Evolutionary conservation across 768 basidiomycete species (phyloP).

Genomic region (Suillus lakei): DNA sequence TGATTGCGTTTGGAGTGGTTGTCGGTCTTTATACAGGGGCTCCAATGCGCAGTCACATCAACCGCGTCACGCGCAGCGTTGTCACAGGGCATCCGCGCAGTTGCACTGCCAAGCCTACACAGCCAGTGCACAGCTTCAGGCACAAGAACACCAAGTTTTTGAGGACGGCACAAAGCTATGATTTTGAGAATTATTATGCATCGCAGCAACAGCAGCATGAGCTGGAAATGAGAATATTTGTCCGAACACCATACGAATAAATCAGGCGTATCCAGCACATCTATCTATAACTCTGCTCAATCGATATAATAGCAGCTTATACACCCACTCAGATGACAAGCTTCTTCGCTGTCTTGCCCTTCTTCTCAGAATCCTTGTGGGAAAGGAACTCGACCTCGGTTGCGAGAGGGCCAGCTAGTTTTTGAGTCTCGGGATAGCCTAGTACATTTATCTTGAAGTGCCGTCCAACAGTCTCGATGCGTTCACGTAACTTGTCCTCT

Average conservation of each 20-base stretch:
- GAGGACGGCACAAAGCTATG: slow-evolving; percentile 11
- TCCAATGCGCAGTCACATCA: slow-evolving; percentile 14
- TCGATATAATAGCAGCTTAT: slow-evolving; percentile 18
- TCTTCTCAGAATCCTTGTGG: slow-evolving; percentile 95
- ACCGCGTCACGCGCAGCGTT: slow-evolving; percentile 8
- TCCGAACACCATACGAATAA: slow-evolving; percentile 34
- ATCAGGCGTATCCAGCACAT: slow-evolving; percentile 27
- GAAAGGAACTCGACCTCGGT: slow-evolving; percentile 95
- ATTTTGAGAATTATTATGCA: slow-evolving; percentile 30
- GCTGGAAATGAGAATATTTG: slow-evolving; percentile 23
- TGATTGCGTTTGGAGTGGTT: slow-evolving; percentile 5
- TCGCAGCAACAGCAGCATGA: slow-evolving; percentile 25
- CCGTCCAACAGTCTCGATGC: slow-evolving; percentile 82
- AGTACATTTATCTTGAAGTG: slow-evolving; percentile 94
- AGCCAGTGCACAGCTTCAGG: not conserved
- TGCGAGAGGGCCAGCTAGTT: slow-evolving; percentile 82
- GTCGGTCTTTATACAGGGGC: slow-evolving; percentile 21
- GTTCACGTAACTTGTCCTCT: slow-evolving; percentile 69
- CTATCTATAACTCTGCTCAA: slow-evolving; percentile 15
- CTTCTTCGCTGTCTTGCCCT: slow-evolving; percentile 84
- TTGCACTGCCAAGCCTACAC: not conserved
- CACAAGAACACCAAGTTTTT: not conserved
- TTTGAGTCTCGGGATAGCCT: slow-evolving; percentile 75
- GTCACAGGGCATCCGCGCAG: not conserved
- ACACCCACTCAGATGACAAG: slow-evolving; percentile 58